Base-by-base conservation (phyloP, 1,284 basidiomycete genomes). In the Irpex sp. region DNA sequence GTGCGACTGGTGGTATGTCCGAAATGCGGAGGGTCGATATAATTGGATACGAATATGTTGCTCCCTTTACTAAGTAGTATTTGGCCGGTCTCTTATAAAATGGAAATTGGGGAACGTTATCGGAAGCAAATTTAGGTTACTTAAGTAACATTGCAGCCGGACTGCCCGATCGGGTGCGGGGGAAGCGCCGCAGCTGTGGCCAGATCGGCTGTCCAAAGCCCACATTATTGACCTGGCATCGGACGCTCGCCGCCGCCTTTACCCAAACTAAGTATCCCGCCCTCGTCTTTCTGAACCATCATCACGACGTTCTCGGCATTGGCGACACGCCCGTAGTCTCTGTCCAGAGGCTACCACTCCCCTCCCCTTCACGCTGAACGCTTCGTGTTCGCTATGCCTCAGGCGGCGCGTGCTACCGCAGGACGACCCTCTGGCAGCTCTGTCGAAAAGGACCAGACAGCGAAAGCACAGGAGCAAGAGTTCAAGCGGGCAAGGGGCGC, bases 401-500 rank as follows among this genome's bases (percentile, higher is more conserved):
- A 65, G 48, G 61, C 64, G 5, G 17, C 64, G 11, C 64, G 64
- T 56, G 21, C 9, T 40, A 40, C 52, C 47, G 49, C 31, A 49
- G 54, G 60, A 19, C 64, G 64, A 6, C 44, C 61, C 15, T 58
- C 64, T 44, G 21, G 7, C 36, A 72, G 54, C 49, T 51, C 49
- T 34, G 54, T 70, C 36, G 79, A 79, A 21, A 81, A 82, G 38
- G 75, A 76, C 2, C 79, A 82, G 26, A 57, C 70, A n/a, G 64
- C 87, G 26, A 85, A 87, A 69, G 64, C 69, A 15, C 71, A 80
- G 64, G 79, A 80, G 73, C 80, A 81, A 71, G 80, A 81, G 76
- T 82, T 85, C 56, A 90, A 91, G 73, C 82, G 88, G 59, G 85
- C 86, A n/a, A 78, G 85, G 70, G 88, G 87, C 64, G 85, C 85